Percentiles rank a stretch among this genome's conserved stretches.
phyloP scores from a whole-genome alignment of 2,329 filamentous ascomycete species.

The Monosporascus sp. region DNA sequence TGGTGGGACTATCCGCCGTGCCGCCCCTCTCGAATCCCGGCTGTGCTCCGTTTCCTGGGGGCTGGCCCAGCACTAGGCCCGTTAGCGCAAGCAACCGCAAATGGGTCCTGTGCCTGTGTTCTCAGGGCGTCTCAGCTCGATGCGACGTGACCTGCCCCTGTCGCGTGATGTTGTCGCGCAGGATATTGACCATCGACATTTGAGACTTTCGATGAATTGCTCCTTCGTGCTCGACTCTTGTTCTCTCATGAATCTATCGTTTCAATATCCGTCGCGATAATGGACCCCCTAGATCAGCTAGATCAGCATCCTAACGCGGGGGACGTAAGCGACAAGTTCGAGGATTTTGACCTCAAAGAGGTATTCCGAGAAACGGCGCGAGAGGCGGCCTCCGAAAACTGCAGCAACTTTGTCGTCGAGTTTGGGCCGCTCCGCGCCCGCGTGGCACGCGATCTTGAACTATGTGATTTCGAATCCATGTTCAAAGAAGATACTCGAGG shows the following conservation, averaged over 20 bases:
- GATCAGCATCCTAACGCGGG: neutral
- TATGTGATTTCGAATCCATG: slow-evolving; percentile 35
- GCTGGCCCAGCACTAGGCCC: neutral
- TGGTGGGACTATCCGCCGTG: slow-evolving; percentile 2
- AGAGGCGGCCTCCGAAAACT: slow-evolving; percentile 34
- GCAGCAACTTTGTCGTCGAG: slow-evolving; percentile 60
- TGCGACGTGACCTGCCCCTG: neutral
- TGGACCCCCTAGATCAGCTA: too few relatives aligned
- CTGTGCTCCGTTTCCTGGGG: neutral
- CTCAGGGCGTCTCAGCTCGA: neutral
- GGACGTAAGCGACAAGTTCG: slow-evolving; percentile 28
- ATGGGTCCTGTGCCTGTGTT: neutral
- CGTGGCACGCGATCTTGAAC: slow-evolving; percentile 50
- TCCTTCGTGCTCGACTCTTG: too few relatives aligned
- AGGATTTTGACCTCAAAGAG: slow-evolving; percentile 47
- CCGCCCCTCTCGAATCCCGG: slow-evolving; percentile 3
- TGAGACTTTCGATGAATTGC: neutral
- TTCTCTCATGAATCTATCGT: neutral
- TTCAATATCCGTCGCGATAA: slow-evolving; percentile 8
- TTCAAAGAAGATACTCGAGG: slow-evolving; percentile 28
- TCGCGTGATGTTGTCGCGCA: neutral
- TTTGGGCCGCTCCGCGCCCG: slow-evolving; percentile 53
- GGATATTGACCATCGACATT: neutral
- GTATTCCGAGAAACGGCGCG: slow-evolving; percentile 41
- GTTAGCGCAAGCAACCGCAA: neutral